These are phyloP conservation scores for Aspergillus sp. DNA, from an alignment of 2,329 filamentous ascomycete genomes.

Conservation along the genomic window DNA sequence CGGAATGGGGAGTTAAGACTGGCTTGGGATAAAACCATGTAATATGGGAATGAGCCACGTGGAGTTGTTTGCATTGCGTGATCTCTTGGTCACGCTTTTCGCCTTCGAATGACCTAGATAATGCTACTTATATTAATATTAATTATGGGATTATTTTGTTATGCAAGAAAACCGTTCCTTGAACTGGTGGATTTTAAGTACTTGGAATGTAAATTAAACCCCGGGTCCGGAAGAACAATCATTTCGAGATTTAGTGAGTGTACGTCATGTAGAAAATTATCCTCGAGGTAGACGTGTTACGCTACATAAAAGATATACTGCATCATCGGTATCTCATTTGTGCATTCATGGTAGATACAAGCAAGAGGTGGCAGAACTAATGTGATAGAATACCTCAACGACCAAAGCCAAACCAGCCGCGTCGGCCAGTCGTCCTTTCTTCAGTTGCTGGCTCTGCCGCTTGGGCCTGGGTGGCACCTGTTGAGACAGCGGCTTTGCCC, in stretches of 20 bases:
- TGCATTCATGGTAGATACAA: neutral
- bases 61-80: constrained; percentile 8
- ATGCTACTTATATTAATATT: constrained; percentile 25
- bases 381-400: constrained; percentile 26
- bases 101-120: constrained; percentile 20
- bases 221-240: neutral
- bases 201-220: neutral
- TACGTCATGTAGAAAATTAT: too few relatives aligned
- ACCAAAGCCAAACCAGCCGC: constrained; percentile 75
- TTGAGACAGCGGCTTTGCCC: constrained; percentile 17
- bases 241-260: neutral
- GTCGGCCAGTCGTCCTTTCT: constrained; percentile 58
- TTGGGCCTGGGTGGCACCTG: constrained; percentile 22
- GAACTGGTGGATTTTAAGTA: too few relatives aligned
- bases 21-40: constrained; percentile 16
- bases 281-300: too few relatives aligned
- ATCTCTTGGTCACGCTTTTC: neutral
- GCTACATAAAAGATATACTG: neutral
- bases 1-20: neutral
- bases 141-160: constrained; percentile 13
- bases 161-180: too few relatives aligned
- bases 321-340: neutral
- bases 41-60: constrained; percentile 21
- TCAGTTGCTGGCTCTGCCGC: constrained; percentile 29
- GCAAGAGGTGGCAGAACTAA: neutral